These are phyloP conservation scores for Boletus speciosus DNA, from an alignment of 768 basidiomycete species.

Conservation along the genomic window DNA sequence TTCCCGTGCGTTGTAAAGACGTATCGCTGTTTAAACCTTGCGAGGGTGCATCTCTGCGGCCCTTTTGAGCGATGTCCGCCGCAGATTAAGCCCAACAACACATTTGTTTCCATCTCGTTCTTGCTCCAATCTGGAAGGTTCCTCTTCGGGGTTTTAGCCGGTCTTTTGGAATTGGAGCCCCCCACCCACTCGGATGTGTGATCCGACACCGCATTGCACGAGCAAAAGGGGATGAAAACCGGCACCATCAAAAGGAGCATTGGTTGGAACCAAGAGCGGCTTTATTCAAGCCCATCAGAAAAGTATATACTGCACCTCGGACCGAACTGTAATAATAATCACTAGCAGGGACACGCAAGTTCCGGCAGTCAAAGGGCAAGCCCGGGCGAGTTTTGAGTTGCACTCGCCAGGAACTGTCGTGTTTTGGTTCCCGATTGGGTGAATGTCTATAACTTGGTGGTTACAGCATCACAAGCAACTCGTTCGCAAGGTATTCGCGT, in stretches of 20 bases:
- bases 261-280: neutral
- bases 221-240: no score
- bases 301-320: neutral
- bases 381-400: constrained; percentile 2
- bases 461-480: constrained; percentile 1
- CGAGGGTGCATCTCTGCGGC: neutral
- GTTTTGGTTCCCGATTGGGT: neutral
- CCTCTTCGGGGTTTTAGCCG: neutral
- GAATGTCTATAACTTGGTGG: neutral
- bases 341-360: neutral
- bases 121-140: neutral
- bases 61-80: constrained; percentile 16
- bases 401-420: neutral
- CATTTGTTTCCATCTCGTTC: neutral
- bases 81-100: constrained; percentile 5
- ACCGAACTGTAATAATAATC: neutral
- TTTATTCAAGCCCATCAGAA: neutral
- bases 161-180: neutral
- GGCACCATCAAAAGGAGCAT: no score
- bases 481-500: neutral
- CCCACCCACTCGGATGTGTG: neutral
- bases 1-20: constrained; percentile 2
- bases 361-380: neutral
- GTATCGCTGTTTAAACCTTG: constrained; percentile 5
- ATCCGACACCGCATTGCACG: neutral